Evolutionary conservation across 2,329 filamentous ascomycete species (phyloP).

Genomic region (Ophiobolus disseminans): DNA sequence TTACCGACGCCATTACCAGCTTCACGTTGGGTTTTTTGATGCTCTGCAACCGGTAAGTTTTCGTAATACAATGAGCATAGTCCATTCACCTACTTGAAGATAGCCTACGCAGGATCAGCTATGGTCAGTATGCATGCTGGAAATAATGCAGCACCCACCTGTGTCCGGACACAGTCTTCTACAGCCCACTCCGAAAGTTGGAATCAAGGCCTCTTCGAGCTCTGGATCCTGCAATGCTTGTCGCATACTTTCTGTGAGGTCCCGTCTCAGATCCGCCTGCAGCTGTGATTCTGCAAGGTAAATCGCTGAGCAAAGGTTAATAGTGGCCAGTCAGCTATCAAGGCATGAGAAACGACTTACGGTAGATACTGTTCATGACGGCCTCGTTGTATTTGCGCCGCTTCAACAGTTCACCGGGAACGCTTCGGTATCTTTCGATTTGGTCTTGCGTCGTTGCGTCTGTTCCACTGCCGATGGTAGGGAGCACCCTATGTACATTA

Average conservation of each 20-base stretch:
- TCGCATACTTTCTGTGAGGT: not conserved
- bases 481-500: no score
- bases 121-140: no score
- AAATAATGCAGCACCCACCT: no score
- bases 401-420: not conserved
- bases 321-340: no score
- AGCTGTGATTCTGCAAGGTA: not conserved
- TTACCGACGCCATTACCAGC: not conserved
- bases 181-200: not conserved
- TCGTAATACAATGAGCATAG: no score
- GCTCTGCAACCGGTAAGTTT: not conserved
- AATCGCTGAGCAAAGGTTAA: not conserved
- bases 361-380: not conserved
- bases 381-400: not conserved
- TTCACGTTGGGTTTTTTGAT: not conserved
- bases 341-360: no score
- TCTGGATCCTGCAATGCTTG: not conserved
- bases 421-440: no score
- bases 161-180: not conserved
- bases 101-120: no score
- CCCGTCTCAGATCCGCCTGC: not conserved
- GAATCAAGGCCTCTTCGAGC: slow-evolving; percentile 1
- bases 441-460: not conserved
- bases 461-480: not conserved
- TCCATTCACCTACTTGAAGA: not conserved